Evolutionary conservation across 768 basidiomycete genomes (phyloP).

Genomic region (Epithele typhae): DNA sequence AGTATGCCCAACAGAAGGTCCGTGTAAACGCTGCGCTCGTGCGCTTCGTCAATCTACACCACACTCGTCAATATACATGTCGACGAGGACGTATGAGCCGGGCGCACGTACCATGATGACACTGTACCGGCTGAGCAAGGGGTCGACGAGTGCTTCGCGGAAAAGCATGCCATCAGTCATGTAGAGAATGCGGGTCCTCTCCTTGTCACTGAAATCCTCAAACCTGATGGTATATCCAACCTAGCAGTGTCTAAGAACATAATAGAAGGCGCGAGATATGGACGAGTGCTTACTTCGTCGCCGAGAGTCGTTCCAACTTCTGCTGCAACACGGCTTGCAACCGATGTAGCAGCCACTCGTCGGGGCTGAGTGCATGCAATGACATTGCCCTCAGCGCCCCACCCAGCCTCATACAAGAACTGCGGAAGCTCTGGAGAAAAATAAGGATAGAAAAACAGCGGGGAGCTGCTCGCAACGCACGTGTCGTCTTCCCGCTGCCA

Average conservation of each 20-base stretch:
- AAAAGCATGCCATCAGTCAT: constrained; percentile 99
- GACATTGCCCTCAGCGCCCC: constrained; percentile 77
- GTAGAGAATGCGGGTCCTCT: constrained; percentile 86
- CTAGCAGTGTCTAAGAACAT: constrained; percentile 38
- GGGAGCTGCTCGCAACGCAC: constrained; percentile 44
- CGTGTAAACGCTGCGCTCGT: constrained; percentile 94
- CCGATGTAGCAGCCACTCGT: constrained; percentile 92
- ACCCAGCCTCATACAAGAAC: constrained; percentile 90
- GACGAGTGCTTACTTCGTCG: constrained; percentile 78
- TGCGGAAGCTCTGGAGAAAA: constrained; percentile 78
- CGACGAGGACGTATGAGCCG: too few species aligned
- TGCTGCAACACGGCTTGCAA: constrained; percentile 85
- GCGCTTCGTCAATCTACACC: constrained; percentile 98
- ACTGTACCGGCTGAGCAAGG: constrained; percentile 86
- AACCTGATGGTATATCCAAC: constrained; percentile 98
- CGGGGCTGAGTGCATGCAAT: constrained; percentile 93
- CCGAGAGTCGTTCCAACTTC: constrained; percentile 89
- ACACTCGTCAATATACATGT: too few species aligned
- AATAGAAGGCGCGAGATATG: neutral
- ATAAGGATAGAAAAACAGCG: neutral
- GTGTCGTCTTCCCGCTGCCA: constrained; percentile 97
- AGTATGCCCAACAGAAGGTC: constrained; percentile 88
- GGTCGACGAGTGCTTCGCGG: constrained; percentile 88
- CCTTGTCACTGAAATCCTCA: constrained; percentile 85
- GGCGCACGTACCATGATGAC: constrained; percentile 86